Evolutionary conservation across 768 basidiomycete genomes (phyloP).

Genomic region (Naganishia randhawae): DNA sequence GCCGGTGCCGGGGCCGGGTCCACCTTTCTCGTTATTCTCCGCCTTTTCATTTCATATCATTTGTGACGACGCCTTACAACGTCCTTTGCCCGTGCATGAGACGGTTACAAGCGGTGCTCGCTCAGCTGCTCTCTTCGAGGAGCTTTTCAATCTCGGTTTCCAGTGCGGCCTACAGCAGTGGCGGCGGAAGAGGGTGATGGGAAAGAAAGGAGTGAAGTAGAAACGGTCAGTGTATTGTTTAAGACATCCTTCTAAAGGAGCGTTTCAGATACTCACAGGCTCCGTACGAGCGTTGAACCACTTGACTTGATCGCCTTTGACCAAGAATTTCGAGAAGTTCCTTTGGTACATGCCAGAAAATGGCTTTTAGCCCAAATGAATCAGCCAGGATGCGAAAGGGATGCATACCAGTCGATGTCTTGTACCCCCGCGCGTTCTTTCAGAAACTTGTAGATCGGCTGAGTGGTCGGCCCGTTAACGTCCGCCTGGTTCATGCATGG

Average conservation of each 20-base stretch:
- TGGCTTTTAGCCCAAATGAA: not conserved
- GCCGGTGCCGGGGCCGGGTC: no score
- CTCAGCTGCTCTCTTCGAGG: not conserved
- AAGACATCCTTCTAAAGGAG: not conserved
- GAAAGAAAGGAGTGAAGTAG: no score
- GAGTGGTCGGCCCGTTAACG: constrained; percentile 50
- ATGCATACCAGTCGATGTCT: constrained; percentile 43
- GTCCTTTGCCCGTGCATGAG: not conserved
- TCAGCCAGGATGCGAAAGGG: not conserved
- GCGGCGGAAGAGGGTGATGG: not conserved
- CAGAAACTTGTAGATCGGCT: constrained; percentile 49
- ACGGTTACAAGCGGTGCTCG: not conserved
- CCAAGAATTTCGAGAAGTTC: constrained; percentile 48
- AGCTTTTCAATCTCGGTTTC: constrained; percentile 28
- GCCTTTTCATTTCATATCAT: no score
- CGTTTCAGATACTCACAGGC: constrained; percentile 38
- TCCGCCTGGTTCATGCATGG: constrained; percentile 33
- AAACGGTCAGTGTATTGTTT: no score
- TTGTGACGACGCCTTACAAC: not conserved
- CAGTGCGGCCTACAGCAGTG: constrained; percentile 3
- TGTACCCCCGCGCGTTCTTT: constrained; percentile 46
- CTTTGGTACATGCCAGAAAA: not conserved
- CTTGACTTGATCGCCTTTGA: constrained; percentile 46
- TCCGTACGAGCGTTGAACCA: constrained; percentile 47
- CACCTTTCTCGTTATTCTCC: no score